Base-by-base conservation (phyloP, 2,329 filamentous ascomycete species). In the Stagonosporopsis vannaccii region DNA sequence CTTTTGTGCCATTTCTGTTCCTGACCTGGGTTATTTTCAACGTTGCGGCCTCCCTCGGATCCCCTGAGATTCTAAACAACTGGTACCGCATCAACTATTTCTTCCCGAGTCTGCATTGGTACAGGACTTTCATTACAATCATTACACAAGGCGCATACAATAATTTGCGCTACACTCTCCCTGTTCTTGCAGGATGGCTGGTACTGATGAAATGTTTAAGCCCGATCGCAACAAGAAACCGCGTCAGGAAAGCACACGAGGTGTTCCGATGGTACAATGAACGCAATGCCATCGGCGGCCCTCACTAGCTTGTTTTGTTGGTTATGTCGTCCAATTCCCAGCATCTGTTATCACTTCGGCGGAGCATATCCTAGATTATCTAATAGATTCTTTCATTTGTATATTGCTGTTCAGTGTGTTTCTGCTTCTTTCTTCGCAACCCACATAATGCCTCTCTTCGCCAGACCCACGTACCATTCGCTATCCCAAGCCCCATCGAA, bases 401-500 rank as follows among this genome's bases (percentile, higher is more conserved):
- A 30, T 37, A 3, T 33, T 17, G 17, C 5, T 32, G 6, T 11
- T 12, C 30, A 33, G 15, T 41, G 25, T 49, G 33, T 20, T 17
- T 35, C 5, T 11, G 2, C 9, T 6, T 52, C 55, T 46, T 35
- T 41, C 28, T 47, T 39, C 22, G 61, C 54, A 35, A 36, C 56
- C 69, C 67, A 72, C 20, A 66, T 28, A 17, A 71, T 46, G 2
- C 58, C 68, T 30, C 62, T 62, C 35, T 55, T n/a, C 6, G 70
- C 56, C 36, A 59, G 37, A 4, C 42, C 60, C 6, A 63, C 44
- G 41, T 60, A 72, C 69, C 69, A 72, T 32, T 50, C 53, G 45
- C 66, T 62, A 35, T 39, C 50, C 59, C 65, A 72, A 30, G 67
- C 67, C 42, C 66, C 62, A 41, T 66, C 63, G 46, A 71, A 72